Evolutionary conservation across 176 grass and related monocot species (phyloP), one percentile per base, ranked within the genome.

Genomic region (Aegilops bicornis): DNA sequence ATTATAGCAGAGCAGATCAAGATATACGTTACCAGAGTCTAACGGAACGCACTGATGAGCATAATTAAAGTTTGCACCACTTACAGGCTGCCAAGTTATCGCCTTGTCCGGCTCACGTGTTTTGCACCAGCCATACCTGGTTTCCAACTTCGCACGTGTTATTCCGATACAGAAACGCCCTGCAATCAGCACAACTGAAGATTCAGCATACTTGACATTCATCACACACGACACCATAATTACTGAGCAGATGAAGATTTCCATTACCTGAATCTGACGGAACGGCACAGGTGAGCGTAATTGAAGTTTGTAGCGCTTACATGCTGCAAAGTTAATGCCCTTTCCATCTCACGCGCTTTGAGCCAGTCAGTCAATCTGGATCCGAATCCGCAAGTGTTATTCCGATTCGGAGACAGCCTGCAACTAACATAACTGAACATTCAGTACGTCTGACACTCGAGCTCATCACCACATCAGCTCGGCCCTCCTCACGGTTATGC

Each of bases 281-380:
- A 84, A 80, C 40, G 32, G 47, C 25, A 58, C 13, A 61, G 8
- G 22, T 27, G 62, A 52, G 5, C 12, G 66, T 66, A 12, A 79
- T 23, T 40, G 13, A 14, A 37, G 30, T 42, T 60, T 10, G 42
- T 4, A 81, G 17, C 77, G 81, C 69, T 80, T 85, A 85, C 82
- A 76, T 24, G 13, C 3, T 33, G 39, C 30, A 69, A 73, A 65
- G 58, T 15, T 35, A 11, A 52, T 20, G 52, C 17, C 1, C 6
- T 10, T n/a, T 11, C 15, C 19, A 33, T 0, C 22, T 45, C 70
- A 68, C 15, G 5, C 16, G 8, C 10, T 25, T n/a, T 20, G 5
- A 36, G 8, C 27, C 15, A 47, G 24, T 25, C 2, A 33, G 24
- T 25, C 3, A 33, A 11, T 7, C 71, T 5, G 37, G 19, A 13